These are phyloP conservation scores for Xylaria sp. DNA, from an alignment of 2,329 filamentous ascomycete species.

Conservation along the genomic window DNA sequence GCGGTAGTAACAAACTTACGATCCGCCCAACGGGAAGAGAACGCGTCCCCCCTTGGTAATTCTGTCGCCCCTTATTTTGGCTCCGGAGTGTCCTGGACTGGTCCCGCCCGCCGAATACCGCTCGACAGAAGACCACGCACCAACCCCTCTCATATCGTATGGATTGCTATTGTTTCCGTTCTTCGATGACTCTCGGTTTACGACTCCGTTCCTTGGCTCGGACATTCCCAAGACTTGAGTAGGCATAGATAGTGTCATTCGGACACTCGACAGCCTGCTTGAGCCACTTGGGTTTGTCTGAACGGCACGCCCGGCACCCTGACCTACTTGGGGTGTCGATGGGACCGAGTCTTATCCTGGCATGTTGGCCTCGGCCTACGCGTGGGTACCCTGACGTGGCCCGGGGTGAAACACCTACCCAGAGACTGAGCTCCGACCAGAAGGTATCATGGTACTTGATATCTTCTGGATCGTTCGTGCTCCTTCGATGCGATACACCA, in stretches of 20 bases:
- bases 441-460: slow-evolving; percentile 1
- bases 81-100: slow-evolving; percentile 23
- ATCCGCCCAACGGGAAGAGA: slow-evolving; percentile 27
- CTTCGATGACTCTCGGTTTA: slow-evolving; percentile 42
- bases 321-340: slow-evolving; percentile 34
- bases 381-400: slow-evolving; percentile 1
- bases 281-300: slow-evolving; percentile 32
- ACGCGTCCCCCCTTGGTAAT: slow-evolving; percentile 28
- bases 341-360: slow-evolving; percentile 29
- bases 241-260: slow-evolving; percentile 25
- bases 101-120: slow-evolving; percentile 27
- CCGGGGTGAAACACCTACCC: slow-evolving; percentile 8
- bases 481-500: slow-evolving; percentile 38
- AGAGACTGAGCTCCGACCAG: slow-evolving; percentile 15
- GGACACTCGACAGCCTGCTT: slow-evolving; percentile 18
- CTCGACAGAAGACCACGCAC: slow-evolving; percentile 28
- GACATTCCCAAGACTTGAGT: slow-evolving; percentile 29
- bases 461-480: slow-evolving; percentile 12
- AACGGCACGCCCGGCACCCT: slow-evolving; percentile 46
- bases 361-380: slow-evolving; percentile 5
- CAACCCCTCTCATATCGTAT: slow-evolving; percentile 38
- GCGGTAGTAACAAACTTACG: slow-evolving; percentile 28
- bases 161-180: slow-evolving; percentile 43
- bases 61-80: slow-evolving; percentile 27
- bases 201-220: slow-evolving; percentile 42